These are phyloP conservation scores for Castanopsis chinensis DNA, from an alignment of 306 rosid species.

Conservation along the genomic window DNA sequence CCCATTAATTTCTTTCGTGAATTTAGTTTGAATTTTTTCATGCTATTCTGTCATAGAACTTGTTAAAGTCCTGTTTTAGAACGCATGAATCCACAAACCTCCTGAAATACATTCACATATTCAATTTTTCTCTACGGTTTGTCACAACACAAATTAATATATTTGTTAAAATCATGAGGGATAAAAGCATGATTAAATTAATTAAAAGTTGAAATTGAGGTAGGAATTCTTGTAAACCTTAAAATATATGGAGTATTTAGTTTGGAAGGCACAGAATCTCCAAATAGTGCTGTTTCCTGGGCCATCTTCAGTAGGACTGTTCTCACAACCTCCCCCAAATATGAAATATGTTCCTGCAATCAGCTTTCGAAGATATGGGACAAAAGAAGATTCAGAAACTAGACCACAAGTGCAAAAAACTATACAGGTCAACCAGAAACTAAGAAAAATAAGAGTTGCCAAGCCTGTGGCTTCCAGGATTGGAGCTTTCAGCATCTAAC, in stretches of 20 bases:
- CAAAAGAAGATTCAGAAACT: background rate
- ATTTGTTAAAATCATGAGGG: no score
- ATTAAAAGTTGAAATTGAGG: background rate
- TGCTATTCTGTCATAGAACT: no score
- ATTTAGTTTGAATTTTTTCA: no score
- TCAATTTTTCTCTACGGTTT: no score
- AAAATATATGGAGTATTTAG: conserved; percentile 50
- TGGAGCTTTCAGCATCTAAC: conserved; percentile 59
- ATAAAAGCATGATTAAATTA: no score
- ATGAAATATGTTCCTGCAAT: conserved; percentile 55
- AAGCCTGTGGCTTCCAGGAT: conserved; percentile 53
- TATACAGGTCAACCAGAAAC: background rate
- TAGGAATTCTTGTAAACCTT: conserved; percentile 33
- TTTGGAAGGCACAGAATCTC: conserved; percentile 43
- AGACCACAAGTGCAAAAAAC: background rate
- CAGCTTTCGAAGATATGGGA: conserved; percentile 52
- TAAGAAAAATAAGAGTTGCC: background rate
- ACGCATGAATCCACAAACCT: no score
- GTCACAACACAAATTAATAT: no score
- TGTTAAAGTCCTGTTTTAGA: no score
- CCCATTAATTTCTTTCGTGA: no score
- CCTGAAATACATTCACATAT: no score
- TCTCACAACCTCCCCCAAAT: conserved; percentile 72
- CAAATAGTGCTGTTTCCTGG: conserved; percentile 58
- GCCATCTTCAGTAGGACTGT: conserved; percentile 58